A percentile compares a stretch with the other conserved stretches of the same genome.
Evolutionary conservation across 805 yeast genomes (phyloP).

Genomic region (Candida nemodendra): DNA sequence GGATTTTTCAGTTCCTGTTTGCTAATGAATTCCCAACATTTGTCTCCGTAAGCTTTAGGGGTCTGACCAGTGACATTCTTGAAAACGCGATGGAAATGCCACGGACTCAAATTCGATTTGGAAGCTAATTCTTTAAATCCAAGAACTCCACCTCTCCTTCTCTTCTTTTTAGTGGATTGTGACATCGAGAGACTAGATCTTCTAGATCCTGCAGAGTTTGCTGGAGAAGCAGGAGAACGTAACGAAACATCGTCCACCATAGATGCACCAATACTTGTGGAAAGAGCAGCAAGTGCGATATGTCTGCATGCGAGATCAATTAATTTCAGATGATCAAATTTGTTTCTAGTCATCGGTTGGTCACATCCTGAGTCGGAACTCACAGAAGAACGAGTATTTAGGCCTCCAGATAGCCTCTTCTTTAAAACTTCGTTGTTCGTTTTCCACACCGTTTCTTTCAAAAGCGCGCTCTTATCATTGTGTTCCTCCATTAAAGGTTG

Average conservation of each 20-base stretch:
- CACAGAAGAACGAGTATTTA: constrained; percentile 19
- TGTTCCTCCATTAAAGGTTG: constrained; percentile 50
- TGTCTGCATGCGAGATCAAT: constrained; percentile 81
- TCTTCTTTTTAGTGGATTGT: constrained; percentile 38
- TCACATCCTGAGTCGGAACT: constrained; percentile 20
- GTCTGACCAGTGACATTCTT: constrained; percentile 83
- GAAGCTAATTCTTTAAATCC: constrained; percentile 88
- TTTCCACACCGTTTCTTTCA: constrained; percentile 18
- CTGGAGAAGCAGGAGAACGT: constrained; percentile 9
- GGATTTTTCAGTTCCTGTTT: constrained; percentile 25
- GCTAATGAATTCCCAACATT: constrained; percentile 64
- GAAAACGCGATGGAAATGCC: constrained; percentile 93
- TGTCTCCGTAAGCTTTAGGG: constrained; percentile 86
- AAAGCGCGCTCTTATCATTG: constrained; percentile 35
- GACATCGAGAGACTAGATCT: constrained; percentile 11
- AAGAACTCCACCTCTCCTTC: constrained; percentile 73
- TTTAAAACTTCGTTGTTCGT: constrained; percentile 14
- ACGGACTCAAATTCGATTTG: constrained; percentile 77
- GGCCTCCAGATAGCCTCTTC: constrained; percentile 23
- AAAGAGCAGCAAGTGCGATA: constrained; percentile 69
- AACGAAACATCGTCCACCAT: constrained; percentile 6
- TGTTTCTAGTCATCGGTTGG: constrained; percentile 48
- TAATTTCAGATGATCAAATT: constrained; percentile 64
- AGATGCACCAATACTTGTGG: constrained; percentile 22
- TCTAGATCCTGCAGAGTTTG: constrained; percentile 1